These are phyloP conservation scores for Plasmodium ovale DNA, from an alignment of 169 alveolate species.

Conservation along the genomic window DNA sequence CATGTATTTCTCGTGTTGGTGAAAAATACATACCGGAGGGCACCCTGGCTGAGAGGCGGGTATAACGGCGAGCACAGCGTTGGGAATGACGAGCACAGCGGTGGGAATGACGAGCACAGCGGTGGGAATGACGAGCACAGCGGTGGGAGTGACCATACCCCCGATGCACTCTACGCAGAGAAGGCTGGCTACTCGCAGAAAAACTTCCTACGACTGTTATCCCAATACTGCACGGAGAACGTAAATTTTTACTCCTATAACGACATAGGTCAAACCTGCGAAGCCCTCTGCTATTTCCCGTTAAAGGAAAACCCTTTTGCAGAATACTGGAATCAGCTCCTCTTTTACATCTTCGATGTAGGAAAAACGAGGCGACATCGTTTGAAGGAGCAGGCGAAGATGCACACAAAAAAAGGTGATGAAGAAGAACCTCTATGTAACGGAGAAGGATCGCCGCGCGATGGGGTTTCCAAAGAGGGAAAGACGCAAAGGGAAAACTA, in stretches of 20 bases:
- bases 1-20: conserved; percentile 20
- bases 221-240: conserved; percentile 22
- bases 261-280: conserved; percentile 44
- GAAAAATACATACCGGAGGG: conserved; percentile 26
- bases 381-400: not conserved
- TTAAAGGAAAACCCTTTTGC: conserved; percentile 39
- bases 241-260: conserved; percentile 26
- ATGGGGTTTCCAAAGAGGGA: too few relatives aligned
- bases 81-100: not conserved
- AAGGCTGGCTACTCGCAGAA: conserved; percentile 17
- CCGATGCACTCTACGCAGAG: not conserved
- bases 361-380: too few relatives aligned
- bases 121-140: not conserved
- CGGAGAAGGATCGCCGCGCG: too few relatives aligned
- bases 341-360: conserved; percentile 34
- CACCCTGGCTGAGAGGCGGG: not conserved
- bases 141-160: not conserved
- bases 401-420: not conserved
- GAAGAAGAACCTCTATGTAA: not conserved
- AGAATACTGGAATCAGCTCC: conserved; percentile 56
- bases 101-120: not conserved
- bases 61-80: not conserved
- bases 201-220: conserved; percentile 30
- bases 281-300: conserved; percentile 28
- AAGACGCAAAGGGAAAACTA: not conserved